Base-by-base conservation (phyloP, 1,139 yeast genomes). In the Suhomyces coccinellae region DNA sequence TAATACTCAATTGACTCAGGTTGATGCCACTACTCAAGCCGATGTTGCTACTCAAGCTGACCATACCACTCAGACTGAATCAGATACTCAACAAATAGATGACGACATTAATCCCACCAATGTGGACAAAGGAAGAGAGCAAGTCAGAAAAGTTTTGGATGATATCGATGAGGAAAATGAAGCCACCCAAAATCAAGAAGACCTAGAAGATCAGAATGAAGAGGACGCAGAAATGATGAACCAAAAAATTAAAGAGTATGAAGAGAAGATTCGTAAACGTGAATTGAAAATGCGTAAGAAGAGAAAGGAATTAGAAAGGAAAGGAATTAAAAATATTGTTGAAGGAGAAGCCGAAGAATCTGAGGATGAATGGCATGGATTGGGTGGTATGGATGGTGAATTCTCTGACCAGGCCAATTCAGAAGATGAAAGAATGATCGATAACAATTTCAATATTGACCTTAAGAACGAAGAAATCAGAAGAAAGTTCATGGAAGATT, bases 261-360 rank as follows among this genome's bases (percentile, higher is more conserved):
- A 74, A 49, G 66, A 65, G 24, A 69, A 67, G 49, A 71, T 73
- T 32, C 65, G 74, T 45, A 61, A 63, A 38, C 66, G 66, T 50
- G 76, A 73, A 51, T 62, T 68, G 57, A 69, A 58, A 51, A 57
- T 66, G 12, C 64, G 73, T 31, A 65, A 64, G 49, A 66, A 63
- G 46, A 69, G 81, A 52, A 70, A 66, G 53, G 83, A 77, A 52
- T 65, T 78, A 66, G 82, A 73, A 52, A 65, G 73, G 35, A 72
- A 69, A 48, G 85, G 84, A 0, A 61, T 80, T 28, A 71, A 71
- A 46, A 68, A 71, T n/a, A 69, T 83, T 16, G 71, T 86, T 50
- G 91, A 87, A 51, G 87, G 85, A 36, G 97, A 91, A 69, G 99
- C 99, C 37, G 95, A 83, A 54, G 98, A 93, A 69, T 88, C 97